A percentile compares a stretch with the other conserved stretches of the same genome.
These are phyloP conservation scores for Plenodomus lindquistii DNA, from an alignment of 2,329 filamentous ascomycete species.

Conservation along the genomic window DNA sequence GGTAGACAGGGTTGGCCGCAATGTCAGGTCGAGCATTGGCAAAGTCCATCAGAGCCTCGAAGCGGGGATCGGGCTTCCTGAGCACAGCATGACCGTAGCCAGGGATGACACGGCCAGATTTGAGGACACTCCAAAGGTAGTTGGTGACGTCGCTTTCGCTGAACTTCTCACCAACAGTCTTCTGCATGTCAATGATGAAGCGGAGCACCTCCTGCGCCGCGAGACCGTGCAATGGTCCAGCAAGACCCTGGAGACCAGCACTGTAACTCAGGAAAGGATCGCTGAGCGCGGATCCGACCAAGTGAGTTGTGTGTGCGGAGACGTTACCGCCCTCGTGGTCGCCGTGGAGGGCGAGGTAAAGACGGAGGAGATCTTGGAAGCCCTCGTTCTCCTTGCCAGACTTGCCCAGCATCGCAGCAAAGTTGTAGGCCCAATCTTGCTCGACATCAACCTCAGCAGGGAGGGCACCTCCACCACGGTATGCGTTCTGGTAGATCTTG, in stretches of 20 bases:
- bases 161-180: slow-evolving; percentile 77
- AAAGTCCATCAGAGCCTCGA: slow-evolving; percentile 96
- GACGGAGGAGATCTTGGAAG: slow-evolving; percentile 90
- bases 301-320: slow-evolving; percentile 90
- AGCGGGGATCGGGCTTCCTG: slow-evolving; percentile 94
- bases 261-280: slow-evolving; percentile 97
- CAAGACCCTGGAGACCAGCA: slow-evolving; percentile 91
- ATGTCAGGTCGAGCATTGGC: slow-evolving; percentile 84
- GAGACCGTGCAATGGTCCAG: slow-evolving; percentile 89
- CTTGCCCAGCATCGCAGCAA: slow-evolving; percentile 93
- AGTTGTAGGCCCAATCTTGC: slow-evolving; percentile 99
- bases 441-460: slow-evolving; percentile 75
- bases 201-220: slow-evolving; percentile 96
- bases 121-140: slow-evolving; percentile 91
- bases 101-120: slow-evolving; percentile 90
- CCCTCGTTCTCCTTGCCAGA: slow-evolving; percentile 83
- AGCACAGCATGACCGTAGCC: slow-evolving; percentile 96
- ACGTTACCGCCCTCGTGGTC: slow-evolving; percentile 99
- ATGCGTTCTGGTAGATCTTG: slow-evolving; percentile 94
- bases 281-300: slow-evolving; percentile 91
- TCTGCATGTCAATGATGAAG: slow-evolving; percentile 96
- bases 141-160: slow-evolving; percentile 79
- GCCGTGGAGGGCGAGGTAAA: slow-evolving; percentile 95
- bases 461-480: slow-evolving; percentile 73
- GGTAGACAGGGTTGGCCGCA: slow-evolving; percentile 84